A percentile compares a stretch with the other conserved stretches of the same genome.
phyloP scores from a whole-genome alignment of 495 filamentous ascomycete species.

The Evansstolkia leycettana region DNA sequence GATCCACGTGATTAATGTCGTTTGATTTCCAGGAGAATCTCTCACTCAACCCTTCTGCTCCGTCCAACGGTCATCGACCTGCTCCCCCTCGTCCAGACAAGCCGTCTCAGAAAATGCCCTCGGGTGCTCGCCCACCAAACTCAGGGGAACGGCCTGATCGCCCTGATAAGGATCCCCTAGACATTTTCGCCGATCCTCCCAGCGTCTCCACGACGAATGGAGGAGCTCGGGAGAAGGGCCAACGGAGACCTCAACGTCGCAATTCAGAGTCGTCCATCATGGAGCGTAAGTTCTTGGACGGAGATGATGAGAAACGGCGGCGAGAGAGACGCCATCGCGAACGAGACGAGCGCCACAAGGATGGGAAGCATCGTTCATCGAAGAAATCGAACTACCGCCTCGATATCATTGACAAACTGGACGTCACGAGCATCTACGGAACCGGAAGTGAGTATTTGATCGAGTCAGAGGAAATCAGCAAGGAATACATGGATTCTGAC shows the following conservation, averaged over 20 bases:
- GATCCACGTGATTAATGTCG: too few species aligned
- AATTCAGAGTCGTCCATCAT: slow-evolving; percentile 92
- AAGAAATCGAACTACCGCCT: slow-evolving; percentile 46
- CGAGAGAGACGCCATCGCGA: slow-evolving; percentile 63
- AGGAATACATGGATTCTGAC: neutral
- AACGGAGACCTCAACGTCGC: slow-evolving; percentile 48
- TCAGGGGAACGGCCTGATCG: slow-evolving; percentile 21
- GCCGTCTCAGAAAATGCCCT: slow-evolving; percentile 18
- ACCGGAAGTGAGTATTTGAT: slow-evolving; percentile 70
- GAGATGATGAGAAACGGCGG: slow-evolving; percentile 64
- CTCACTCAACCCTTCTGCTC: slow-evolving; percentile 25
- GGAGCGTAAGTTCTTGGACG: slow-evolving; percentile 50
- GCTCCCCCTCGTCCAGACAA: slow-evolving; percentile 23
- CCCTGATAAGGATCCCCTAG: slow-evolving; percentile 28
- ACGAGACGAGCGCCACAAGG: slow-evolving; percentile 48
- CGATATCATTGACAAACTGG: slow-evolving; percentile 94
- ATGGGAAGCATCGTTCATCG: slow-evolving; percentile 38
- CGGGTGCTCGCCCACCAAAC: slow-evolving; percentile 16
- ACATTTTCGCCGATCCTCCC: slow-evolving; percentile 49
- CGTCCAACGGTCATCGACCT: slow-evolving; percentile 27
- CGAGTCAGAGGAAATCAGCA: neutral
- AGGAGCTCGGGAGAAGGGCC: slow-evolving; percentile 16
- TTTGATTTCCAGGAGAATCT: slow-evolving; percentile 25
- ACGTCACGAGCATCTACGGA: slow-evolving; percentile 94
- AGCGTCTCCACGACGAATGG: slow-evolving; percentile 18